Base-by-base conservation (phyloP, 1,284 basidiomycete genomes). In the Entoloma clypeatum region DNA sequence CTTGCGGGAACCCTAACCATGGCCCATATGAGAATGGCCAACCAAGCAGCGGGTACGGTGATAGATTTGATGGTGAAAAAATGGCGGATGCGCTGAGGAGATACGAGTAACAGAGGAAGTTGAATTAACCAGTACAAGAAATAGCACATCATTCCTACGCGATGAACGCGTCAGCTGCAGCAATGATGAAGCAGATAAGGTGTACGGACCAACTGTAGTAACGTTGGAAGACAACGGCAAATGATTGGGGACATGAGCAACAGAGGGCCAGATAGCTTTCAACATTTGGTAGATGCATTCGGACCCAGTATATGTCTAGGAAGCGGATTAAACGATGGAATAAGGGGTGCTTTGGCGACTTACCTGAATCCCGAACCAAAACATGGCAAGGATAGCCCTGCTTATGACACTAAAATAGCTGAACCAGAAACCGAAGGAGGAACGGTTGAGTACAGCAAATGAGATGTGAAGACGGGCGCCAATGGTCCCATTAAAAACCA, bases 361-460 rank as follows among this genome's bases (percentile, higher is more conserved):
- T 40, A 67, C 69, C 60, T 77, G 75, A 39, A 81, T 70, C 13
- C 77, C 77, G 44, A 81, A 82, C 86, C 86, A 90, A 63, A 88
- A 82, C 73, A 84, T 79, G 10, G 84, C 72, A n/a, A 88, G 72
- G 26, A 86, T 66, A 36, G 79, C 74, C 10, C 86, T 75, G 41
- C 82, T 85, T 45, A 91, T 60, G 39, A 91, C 82, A 48, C 76
- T 79, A 59, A 86, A 86, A 55, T 84, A 82, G 57, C 79, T 81
- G 53, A 89, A 74, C 72, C 81, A 87, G 64, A 87, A 88, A 0
- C 87, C 87, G 56, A 85, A 90, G 0, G 81, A 84, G 1, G 83
- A 82, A 3, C 87, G 72, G 47, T 81, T 81, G 6, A 88, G 69
- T 27, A 90, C 75, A 0, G 86, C 80, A 56, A 89, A 91, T 2